Evolutionary conservation across 2,329 filamentous ascomycete genomes (phyloP), one percentile per base, ranked within the genome.

Genomic region (Helminthosporium solani): DNA sequence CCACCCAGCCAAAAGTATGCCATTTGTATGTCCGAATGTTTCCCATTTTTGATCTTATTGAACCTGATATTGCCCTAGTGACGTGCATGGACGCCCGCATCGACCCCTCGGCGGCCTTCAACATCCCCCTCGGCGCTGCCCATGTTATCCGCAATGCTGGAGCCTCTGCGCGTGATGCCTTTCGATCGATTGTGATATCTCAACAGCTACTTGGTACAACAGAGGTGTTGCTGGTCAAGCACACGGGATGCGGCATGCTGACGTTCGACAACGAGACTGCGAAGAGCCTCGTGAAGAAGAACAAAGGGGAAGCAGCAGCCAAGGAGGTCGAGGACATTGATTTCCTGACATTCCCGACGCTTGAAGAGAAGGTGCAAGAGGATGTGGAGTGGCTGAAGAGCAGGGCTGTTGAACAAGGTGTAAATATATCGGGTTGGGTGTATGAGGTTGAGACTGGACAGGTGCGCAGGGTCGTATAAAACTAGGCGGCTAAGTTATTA

Each of bases 21-120:
- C 7, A 73, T 87, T 52, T 68, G 83, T 85, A 76, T 27, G 73
- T n/a, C n/a, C n/a, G n/a, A n/a, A n/a, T n/a, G n/a, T n/a, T n/a
- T n/a, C n/a, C n/a, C n/a, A n/a, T n/a, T n/a, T n/a, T n/a, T n/a
- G n/a, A n/a, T n/a, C n/a, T n/a, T n/a, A n/a, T n/a, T n/a, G n/a
- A n/a, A n/a, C n/a, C n/a, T n/a, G n/a, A n/a, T n/a, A n/a, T n/a
- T n/a, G n/a, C n/a, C n/a, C 2, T 21, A 79, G 78, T 92, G 35
- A 88, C 87, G 0, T 94, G 88, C 70, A 94, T 94, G 87, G 88
- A 94, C 61, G 86, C 88, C 4, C 82, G 88, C 11, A 75, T 77
- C 67, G 78, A 92, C 58, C 83, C 88, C 0, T 78, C 82, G 2
- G 73, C 79, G 11, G 85, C 85, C 7, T 85, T 90, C 43, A 85